Base-by-base conservation (phyloP, 768 basidiomycete species). In the Suillus subalutaceus region DNA sequence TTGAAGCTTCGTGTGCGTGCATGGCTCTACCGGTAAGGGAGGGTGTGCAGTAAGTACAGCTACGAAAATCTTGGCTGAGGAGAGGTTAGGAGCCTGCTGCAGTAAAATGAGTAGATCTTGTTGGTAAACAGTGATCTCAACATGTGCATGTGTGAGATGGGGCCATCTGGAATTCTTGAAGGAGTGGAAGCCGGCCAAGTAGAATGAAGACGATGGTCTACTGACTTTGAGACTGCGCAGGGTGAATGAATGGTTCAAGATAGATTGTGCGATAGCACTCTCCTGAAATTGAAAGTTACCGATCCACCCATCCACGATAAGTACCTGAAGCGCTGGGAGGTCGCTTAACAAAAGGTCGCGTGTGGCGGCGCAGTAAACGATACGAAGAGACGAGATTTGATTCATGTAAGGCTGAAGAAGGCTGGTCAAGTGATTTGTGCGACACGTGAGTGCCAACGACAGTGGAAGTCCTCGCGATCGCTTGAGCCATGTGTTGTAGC, bases 341-440 rank as follows among this genome's bases (percentile, higher is more conserved):
- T 71, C 69, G 43, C 57, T 53, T 62, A 75, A 66, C 48, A 73
- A n/a, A 16, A 71, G 20, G 12, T 71, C 64, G 4, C 10, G 18
- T 32, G 62, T 59, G 12, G 66, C 65, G 58, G 65, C 64, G 23
- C 10, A 20, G 18, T 5, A 20, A 55, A 12, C 4, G 32, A 66
- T 63, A 73, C 20, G 23, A 32, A 59, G 38, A 40, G 58, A 59
- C 15, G 37, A 30, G 30, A 59, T 57, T 18, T 65, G 73, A 59
- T 61, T 53, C 12, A 38, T 67, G 38, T 73, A 75, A 5, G 72
- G 69, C 32, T 67, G 69, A 18, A 75, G 40, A 20, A 73, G 63
- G 40, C 18, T 0, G 1, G 2, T 20, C 32, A 26, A 41, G 16
- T 6, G 16, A 18, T 20, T 2, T 41, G 38, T 1, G 6, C 0